Conservation (phyloP, 1,139 yeast species). For the Geotrichum citri-aurantii region DNA sequence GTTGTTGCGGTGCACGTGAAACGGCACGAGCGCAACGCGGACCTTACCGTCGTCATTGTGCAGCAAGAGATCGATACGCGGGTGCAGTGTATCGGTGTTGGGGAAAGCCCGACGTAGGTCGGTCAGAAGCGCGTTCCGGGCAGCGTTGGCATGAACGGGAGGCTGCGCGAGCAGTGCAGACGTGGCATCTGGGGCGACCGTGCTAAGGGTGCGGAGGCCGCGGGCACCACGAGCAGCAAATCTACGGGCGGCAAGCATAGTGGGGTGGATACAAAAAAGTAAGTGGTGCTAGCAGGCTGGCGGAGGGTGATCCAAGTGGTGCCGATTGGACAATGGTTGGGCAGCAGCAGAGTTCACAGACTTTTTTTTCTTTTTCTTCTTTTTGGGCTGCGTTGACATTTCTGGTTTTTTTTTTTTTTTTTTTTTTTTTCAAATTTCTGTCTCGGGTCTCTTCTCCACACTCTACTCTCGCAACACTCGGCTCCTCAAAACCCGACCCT, state of each 20-base stretch:
- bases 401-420: neutral
- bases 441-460: neutral
- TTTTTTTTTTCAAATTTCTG: neutral
- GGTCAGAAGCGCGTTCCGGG: neutral
- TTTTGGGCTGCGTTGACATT: neutral
- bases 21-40: slow-evolving; percentile 18
- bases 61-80: slow-evolving; percentile 21
- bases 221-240: neutral
- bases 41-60: neutral
- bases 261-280: neutral
- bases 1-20: slow-evolving; percentile 26
- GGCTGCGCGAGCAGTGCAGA: neutral
- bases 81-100: slow-evolving; percentile 18
- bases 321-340: neutral
- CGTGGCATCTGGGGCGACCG: neutral
- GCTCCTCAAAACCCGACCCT: neutral
- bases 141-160: neutral
- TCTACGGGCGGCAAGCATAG: neutral
- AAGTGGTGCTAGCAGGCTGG: neutral
- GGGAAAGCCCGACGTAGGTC: slow-evolving; percentile 1
- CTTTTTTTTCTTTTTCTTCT: neutral
- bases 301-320: neutral
- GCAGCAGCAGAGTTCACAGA: neutral
- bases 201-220: neutral
- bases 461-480: neutral